Base-by-base conservation (phyloP, 129 eudicot species). In the Chrysanthemum seticuspe region DNA sequence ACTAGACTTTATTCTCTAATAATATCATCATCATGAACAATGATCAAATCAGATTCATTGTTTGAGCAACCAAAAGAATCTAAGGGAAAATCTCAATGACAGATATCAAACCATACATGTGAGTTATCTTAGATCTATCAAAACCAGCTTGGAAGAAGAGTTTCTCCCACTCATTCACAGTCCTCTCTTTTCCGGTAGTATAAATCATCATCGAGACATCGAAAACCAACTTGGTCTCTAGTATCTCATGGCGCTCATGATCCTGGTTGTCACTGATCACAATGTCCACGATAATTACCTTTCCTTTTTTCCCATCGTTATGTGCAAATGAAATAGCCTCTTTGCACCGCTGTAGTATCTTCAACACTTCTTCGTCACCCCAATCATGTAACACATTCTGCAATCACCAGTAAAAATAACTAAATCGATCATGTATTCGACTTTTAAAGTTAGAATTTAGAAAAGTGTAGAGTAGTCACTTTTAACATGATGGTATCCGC, bases 401-500 rank as follows among this genome's bases (percentile, higher is more conserved):
- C 72, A 36, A 13, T 10, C 54, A 14, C 45, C n/a, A 13, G 13
- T 19, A 29, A 18, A 16, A 36, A 36, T 36, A 36, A 36, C 44
- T 36, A 36, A 36, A 36, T 36, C 1, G 44, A 5, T 5, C 44
- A 36, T 36, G 44, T 36, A 36, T 36, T 36, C 8, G 7, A 36
- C 7, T 36, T 5, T 36, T 36, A 36, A 36, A 36, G 7, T 36
- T 36, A 4, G 7, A 13, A 5, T 10, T 8, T 15, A 12, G 58
- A 34, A 10, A 2, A n/a, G 1, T 6, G 1, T 11, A 45, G 14
- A 1, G 18, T 4, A 13, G 5, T 54, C 75, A 83, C 87, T 82
- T 84, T 84, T 6, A 84, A 62, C 18, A 84, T 18, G 13, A 80
- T 55, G 2, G 72, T 77, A 73, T 84, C 76, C 5, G 85, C 85